Evolutionary conservation across 2,329 filamentous ascomycete species (phyloP), one percentile per base, ranked within the genome.

Genomic region (Cladosporium sp.): DNA sequence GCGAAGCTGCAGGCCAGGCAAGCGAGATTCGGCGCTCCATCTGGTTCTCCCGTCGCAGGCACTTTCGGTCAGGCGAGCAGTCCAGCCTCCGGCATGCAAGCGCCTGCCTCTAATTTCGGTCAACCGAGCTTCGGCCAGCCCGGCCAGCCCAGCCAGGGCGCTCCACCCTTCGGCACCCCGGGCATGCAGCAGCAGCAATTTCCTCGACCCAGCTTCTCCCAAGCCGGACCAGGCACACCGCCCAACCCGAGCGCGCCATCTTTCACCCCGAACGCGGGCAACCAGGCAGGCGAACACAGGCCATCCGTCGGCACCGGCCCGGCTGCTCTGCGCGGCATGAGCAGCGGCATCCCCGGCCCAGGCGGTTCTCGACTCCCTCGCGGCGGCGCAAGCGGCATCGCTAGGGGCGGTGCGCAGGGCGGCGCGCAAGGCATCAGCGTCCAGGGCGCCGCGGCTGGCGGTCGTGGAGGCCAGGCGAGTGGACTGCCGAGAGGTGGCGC

Each of bases 291-390:
- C 38, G 46, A 28, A n/a, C 42, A 34, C 41, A 43, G 16, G 18
- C 51, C 46, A n/a, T 51, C 51, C 45, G 37, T 58, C n/a, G 58
- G 61, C 9, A 58, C 60, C 11, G 61, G 57, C 2, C 59, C 59
- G 9, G 56, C 53, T 19, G 58, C 57, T 37, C 56, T 58, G 9
- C 45, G 61, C 33, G 56, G 54, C 18, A 46, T 60, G 34, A 54
- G 53, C 28, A 58, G 55, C 19, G 61, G 61, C n/a, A 57, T 63
- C 9, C 61, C 61, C 10, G 49, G 18, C 6, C 49, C 49, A 32
- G 62, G 58, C n/a, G 59, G 56, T 31, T 60, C 58, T 31, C 56
- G 59, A 18, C 49, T 60, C 4, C 62, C 62, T 10, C 61, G 63
- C 14, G 61, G 60, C 34, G 48, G 52, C 13, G 51, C 60, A 4